These are phyloP conservation scores for Aureoboletus auriporus DNA, from an alignment of 768 basidiomycete genomes.

Conservation along the genomic window DNA sequence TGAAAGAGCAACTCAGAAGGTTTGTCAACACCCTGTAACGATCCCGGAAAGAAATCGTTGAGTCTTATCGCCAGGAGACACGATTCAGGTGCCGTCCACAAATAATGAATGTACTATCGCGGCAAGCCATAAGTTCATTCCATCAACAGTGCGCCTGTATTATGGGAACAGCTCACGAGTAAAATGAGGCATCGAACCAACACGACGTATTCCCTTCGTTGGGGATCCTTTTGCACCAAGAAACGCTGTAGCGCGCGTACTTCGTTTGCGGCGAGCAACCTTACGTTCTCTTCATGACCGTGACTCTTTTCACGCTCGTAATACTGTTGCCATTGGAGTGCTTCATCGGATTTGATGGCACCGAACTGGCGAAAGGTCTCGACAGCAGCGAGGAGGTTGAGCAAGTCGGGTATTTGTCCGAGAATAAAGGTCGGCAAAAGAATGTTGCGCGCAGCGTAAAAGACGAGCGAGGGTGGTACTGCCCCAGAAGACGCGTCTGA, in stretches of 20 bases:
- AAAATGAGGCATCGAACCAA: slow-evolving; percentile 18
- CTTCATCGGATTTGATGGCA: slow-evolving; percentile 12
- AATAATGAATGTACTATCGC: slow-evolving; percentile 25
- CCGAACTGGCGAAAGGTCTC: slow-evolving; percentile 23
- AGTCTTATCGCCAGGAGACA: slow-evolving; percentile 17
- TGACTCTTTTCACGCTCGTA: slow-evolving; percentile 9
- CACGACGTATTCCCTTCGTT: slow-evolving; percentile 22
- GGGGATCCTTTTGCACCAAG: slow-evolving; percentile 7
- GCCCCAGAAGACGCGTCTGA: neutral
- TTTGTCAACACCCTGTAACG: slow-evolving; percentile 5
- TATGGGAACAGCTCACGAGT: slow-evolving; percentile 11
- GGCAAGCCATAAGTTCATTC: neutral
- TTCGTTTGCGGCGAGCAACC: slow-evolving; percentile 19
- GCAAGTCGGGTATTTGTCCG: slow-evolving; percentile 29
- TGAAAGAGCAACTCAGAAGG: slow-evolving; percentile 25
- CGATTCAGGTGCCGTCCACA: slow-evolving; percentile 27
- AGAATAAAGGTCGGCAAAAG: slow-evolving; percentile 26
- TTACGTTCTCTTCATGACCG: slow-evolving; percentile 7
- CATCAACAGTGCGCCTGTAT: neutral
- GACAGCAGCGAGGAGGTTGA: slow-evolving; percentile 20
- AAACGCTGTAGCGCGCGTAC: slow-evolving; percentile 7
- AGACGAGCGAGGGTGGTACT: slow-evolving; percentile 15
- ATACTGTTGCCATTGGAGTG: slow-evolving; percentile 24
- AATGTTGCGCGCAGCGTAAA: slow-evolving; percentile 28
- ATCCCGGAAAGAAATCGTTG: slow-evolving; percentile 29